These are phyloP conservation scores for Amphibolis antarctica DNA, from an alignment of 106 monocot genomes.

Conservation along the genomic window DNA sequence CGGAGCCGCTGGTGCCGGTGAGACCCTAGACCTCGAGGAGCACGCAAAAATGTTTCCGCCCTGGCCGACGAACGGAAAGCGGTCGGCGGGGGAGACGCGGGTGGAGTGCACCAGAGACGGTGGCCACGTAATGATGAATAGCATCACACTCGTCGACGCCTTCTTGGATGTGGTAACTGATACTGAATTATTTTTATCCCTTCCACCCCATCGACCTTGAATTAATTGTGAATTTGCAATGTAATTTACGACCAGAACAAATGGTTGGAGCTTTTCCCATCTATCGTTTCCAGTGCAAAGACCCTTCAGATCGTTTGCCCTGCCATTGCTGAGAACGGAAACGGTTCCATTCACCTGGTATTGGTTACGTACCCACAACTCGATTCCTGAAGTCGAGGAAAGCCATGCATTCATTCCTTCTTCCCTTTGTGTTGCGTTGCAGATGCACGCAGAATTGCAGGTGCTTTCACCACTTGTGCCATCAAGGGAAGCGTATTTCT, in stretches of 20 bases:
- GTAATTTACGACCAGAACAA: conserved; percentile 39
- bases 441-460: conserved; percentile 95
- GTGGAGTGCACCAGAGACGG: conserved; percentile 59
- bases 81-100: conserved; percentile 25
- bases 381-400: background rate
- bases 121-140: conserved; percentile 81
- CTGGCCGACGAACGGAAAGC: conserved; percentile 58
- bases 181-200: too few relatives aligned
- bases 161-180: conserved; percentile 74
- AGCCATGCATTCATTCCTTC: too few relatives aligned
- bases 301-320: conserved; percentile 64
- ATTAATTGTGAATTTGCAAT: too few relatives aligned
- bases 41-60: conserved; percentile 30
- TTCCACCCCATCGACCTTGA: too few relatives aligned
- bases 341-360: conserved; percentile 86
- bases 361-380: background rate
- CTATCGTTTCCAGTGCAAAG: conserved; percentile 62
- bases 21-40: conserved; percentile 52
- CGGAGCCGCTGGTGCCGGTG: conserved; percentile 3
- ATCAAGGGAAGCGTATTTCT: conserved; percentile 59
- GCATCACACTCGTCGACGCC: conserved; percentile 80
- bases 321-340: conserved; percentile 58
- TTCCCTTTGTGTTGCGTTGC: background rate
- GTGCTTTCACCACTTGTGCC: conserved; percentile 87
- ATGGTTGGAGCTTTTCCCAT: conserved; percentile 93